Base-by-base conservation (phyloP, 306 rosid species). In the Luffa acutangula region DNA sequence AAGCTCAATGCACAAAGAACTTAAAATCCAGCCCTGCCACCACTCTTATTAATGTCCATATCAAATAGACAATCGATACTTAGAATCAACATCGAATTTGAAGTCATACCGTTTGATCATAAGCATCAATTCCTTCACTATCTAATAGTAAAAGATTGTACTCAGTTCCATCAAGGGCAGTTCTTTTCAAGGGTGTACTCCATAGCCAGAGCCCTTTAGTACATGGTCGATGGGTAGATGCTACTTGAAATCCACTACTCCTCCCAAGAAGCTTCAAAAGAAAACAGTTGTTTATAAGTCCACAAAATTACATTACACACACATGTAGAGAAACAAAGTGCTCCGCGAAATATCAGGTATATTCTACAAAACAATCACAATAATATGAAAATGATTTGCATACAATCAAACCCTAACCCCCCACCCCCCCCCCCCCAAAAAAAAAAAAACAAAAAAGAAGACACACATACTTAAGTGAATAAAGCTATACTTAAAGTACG, bases 161-260 rank as follows among this genome's bases (percentile, higher is more conserved):
- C 76, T 89, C 95, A 31, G 98, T 92, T 80, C 98, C 98, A 76
- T 94, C 98, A 46, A 94, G 93, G 62, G 97, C 97, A 51, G 89
- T 91, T 87, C 94, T 92, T 89, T 91, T 92, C 83, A 94, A 81
- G 41, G 98, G 97, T 39, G 90, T 78, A 85, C 95, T 94, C 98
- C 98, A 94, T 83, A 94, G 63, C 98, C 98, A 94, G 78, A 94
- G 89, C 81, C 98, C 97, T 80, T 92, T 92, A n/a, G 98, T 94
- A 87, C 97, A 94, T 9, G 98, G 98, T 46, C 89, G 85, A 84
- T 92, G 97, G 18, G 98, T 94, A 41, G 98, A 86, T 25, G 96
- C 97, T 36, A 91, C 97, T 85, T 91, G 93, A 87, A 94, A 94
- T 73, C 98, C 98, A 79, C 97, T 88, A 76, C 96, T 89, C 80